These are phyloP conservation scores for Penicillium sp. DNA, from an alignment of 2,329 filamentous ascomycete genomes.

Conservation along the genomic window DNA sequence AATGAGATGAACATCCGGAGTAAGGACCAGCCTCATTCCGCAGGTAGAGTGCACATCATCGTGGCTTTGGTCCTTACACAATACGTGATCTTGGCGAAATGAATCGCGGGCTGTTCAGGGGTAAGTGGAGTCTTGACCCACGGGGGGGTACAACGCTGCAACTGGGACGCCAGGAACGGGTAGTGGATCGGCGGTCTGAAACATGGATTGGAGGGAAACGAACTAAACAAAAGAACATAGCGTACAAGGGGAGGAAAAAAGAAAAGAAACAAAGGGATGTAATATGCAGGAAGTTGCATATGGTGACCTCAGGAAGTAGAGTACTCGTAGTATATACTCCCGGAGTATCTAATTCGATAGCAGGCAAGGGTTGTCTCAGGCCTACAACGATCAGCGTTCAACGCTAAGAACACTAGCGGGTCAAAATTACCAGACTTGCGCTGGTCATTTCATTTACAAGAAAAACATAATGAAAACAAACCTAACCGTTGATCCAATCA, in stretches of 20 bases:
- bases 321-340: not conserved
- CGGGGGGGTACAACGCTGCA: not conserved
- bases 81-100: constrained; percentile 16
- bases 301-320: not conserved
- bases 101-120: constrained; percentile 26
- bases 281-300: not conserved
- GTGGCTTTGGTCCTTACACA: constrained; percentile 6
- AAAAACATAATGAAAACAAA: not conserved
- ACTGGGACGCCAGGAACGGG: constrained; percentile 25
- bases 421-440: constrained; percentile 5
- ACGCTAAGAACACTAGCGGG: constrained; percentile 6
- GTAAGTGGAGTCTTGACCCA: constrained; percentile 24
- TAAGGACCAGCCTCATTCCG: constrained; percentile 11
- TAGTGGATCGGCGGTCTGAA: constrained; percentile 20
- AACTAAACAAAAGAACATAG: not conserved
- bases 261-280: not conserved
- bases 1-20: constrained; percentile 12
- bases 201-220: not conserved
- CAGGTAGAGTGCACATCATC: constrained; percentile 13
- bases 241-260: not conserved
- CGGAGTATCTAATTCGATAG: not conserved
- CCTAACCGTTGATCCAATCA: constrained; percentile 16
- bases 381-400: constrained; percentile 4
- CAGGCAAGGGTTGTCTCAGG: not conserved
- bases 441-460: not conserved